Conservation (phyloP, 108 stramenopile species). For the Pseudonitzschia multiseries region DNA sequence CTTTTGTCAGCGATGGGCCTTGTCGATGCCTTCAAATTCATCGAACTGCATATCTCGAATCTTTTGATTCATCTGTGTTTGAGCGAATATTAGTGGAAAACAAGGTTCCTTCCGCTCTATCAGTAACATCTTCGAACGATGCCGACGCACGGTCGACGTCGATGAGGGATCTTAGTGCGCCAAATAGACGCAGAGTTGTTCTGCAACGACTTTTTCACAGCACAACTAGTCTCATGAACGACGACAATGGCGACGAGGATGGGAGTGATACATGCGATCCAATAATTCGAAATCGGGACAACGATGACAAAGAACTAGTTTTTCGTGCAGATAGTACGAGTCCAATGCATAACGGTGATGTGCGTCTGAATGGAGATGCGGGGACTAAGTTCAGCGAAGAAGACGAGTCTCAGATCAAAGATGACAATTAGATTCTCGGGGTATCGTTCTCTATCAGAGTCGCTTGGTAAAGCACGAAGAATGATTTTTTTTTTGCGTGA, state of each 20-base stretch:
- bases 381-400: neutral
- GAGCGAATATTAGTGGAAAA: conserved; percentile 37
- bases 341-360: neutral
- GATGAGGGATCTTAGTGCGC: neutral
- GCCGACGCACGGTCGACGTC: conserved; percentile 4
- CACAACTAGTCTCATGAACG: conserved; percentile 6
- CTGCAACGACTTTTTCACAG: neutral
- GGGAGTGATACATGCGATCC: neutral
- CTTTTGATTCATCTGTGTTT: conserved; percentile 72
- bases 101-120: neutral
- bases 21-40: conserved; percentile 71
- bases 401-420: too few species aligned
- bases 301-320: neutral
- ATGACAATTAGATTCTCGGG: too few species aligned
- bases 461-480: too few species aligned
- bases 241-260: conserved; percentile 1
- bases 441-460: too few species aligned
- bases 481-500: too few species aligned
- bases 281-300: neutral
- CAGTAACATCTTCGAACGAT: neutral
- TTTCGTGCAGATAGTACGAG: neutral
- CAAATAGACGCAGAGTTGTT: conserved; percentile 5
- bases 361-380: neutral
- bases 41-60: conserved; percentile 50
- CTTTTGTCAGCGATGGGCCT: conserved; percentile 73